phyloP scores from a whole-genome alignment of 306 rosid species.

The Betula pendula region DNA sequence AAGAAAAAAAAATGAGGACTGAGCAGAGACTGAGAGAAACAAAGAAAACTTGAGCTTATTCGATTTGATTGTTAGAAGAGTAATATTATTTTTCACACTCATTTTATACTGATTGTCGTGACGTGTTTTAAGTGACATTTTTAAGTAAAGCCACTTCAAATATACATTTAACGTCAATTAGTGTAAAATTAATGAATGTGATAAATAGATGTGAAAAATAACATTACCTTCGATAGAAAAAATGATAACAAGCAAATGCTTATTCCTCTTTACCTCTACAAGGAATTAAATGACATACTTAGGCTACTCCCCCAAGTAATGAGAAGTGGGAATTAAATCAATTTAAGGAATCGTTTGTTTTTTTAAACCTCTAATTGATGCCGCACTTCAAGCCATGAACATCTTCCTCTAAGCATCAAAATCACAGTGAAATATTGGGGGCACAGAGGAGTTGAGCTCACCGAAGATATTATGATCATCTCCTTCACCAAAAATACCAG shows the following conservation, averaged over 20 bases:
- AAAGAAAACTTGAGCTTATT: not conserved
- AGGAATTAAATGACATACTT: conserved; percentile 9
- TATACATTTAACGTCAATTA: no score
- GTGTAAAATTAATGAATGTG: no score
- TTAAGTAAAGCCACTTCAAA: no score
- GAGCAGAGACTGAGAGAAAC: not conserved
- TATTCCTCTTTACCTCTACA: conserved; percentile 27
- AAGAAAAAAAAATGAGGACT: not conserved
- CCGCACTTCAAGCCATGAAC: not conserved
- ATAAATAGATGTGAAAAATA: no score
- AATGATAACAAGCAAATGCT: conserved; percentile 3
- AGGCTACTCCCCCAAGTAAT: not conserved
- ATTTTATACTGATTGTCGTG: no score
- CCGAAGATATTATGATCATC: conserved; percentile 68
- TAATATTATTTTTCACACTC: no score
- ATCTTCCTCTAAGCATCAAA: conserved; percentile 51
- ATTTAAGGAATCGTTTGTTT: not conserved
- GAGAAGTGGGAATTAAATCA: conserved; percentile 4
- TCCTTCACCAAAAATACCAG: conserved; percentile 39
- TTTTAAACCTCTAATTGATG: not conserved
- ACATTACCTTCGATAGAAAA: not conserved
- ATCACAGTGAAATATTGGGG: conserved; percentile 63
- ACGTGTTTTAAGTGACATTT: no score
- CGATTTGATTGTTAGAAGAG: no score
- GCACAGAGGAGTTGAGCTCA: conserved; percentile 45